Base-by-base conservation (phyloP, 805 yeast species). In the Starmerella asiatica region DNA sequence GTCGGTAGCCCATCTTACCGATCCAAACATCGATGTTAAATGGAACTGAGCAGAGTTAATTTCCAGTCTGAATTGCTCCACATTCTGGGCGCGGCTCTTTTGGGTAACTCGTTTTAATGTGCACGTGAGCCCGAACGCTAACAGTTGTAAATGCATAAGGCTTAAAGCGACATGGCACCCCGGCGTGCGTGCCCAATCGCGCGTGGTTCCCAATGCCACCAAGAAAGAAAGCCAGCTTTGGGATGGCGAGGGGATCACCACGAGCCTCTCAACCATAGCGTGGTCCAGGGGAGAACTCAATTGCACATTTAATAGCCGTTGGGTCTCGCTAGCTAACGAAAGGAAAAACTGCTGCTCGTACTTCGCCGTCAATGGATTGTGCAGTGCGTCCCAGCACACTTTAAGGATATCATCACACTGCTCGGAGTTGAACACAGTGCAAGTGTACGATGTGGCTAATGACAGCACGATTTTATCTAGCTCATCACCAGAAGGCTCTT, bases 1-100 rank as follows among this genome's bases (percentile, higher is more conserved):
- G 55, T 85, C 95, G 24, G 83, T 70, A 48, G 82, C 70, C 95
- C 96, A 88, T 51, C 83, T 73, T 7, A 80, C 73, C 29, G 79
- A 72, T 0, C 96, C 96, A n/a, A 82, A 58, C 49, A 64, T 50
- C 3, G 54, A 40, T 6, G 47, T 38, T 20, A 56, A 36, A 37
- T 57, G 57, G 36, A 42, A 49, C 36, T 58, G 52, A 18, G 50
- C 45, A n/a, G 53, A 40, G 16, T 50, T 47, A 3, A 54, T 40
- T 20, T 56, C 57, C 6, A 45, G 42, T 38, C 65, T 74, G 49
- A 74, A 75, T 39, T 58, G 40, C 70, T 69, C 45, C 3, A 47
- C 46, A 3, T 41, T 33, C 14, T 44, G 45, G 23, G 50, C 44
- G 21, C 36, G 36, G 21, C 38, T 33, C 36, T 31, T 43, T 34